Base-by-base conservation (phyloP, 768 basidiomycete genomes). In the Termitomyces sp. region DNA sequence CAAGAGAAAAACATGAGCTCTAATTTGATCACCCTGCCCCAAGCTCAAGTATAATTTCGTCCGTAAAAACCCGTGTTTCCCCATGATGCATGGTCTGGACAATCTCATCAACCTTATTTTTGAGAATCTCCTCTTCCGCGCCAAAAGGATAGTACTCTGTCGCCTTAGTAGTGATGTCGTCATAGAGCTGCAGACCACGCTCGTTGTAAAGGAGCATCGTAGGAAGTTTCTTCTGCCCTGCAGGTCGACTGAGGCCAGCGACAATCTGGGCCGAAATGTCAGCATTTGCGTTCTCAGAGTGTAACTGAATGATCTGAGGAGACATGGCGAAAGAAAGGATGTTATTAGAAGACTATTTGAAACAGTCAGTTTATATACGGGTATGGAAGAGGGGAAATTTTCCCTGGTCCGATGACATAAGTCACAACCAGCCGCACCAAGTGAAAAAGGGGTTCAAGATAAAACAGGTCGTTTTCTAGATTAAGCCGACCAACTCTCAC, bases 81-180 rank as follows among this genome's bases (percentile, higher is more conserved):
- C 76, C 68, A 50, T 75, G 72, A 71, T 91, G 84, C 89, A 94
- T 94, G 56, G 79, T 74, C 36, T 74, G 76, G 17, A 89, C 89
- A 56, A 99, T 95, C 38, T 94, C 88, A 49, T 83, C 76, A 2
- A 86, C 87, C 63, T 91, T 80, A 31, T 71, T 77, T 73, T 85
- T 87, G 64, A 98, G 78, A 60, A 99, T 91, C 61, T 87, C 82
- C 69, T 96, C 88, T 73, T 98, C 97, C 0, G 92, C 92, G 3
- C 79, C 74, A 72, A 96, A 99, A 40, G 95, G 80, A 71, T 98
- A 98, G 71, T 99, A 99, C 68, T 94, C 90, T 11, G 83, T 79
- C 1, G 82, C 88, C 34, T 85, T 76, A 8, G 88, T 89, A 2
- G 94, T 94, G 53, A 96, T 91, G 43, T 84, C 80, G 75, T 96